Conservation (phyloP, 75 land plant species). For the Sequoia sempervirens region DNA sequence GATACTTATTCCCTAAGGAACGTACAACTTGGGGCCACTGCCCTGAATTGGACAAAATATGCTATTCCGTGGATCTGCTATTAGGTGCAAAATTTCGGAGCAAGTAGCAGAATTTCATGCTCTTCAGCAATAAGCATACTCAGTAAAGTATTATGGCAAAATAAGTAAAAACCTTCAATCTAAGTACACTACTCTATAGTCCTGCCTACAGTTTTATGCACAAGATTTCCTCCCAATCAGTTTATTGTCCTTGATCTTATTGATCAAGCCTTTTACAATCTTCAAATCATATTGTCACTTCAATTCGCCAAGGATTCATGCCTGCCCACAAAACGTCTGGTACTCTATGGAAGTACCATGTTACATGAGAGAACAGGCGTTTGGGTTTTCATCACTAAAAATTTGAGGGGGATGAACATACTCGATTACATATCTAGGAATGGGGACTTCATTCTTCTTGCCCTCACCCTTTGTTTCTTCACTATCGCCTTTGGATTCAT, state of each 20-base stretch:
- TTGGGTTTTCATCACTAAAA: constrained; percentile 36
- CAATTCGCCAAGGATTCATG: background rate
- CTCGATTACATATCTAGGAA: constrained; percentile 11
- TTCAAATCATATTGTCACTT: background rate
- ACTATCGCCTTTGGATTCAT: constrained; percentile 2
- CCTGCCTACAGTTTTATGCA: background rate
- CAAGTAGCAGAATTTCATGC: background rate
- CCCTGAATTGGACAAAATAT: background rate
- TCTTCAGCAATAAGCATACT: background rate
- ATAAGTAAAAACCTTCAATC: background rate
- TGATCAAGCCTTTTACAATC: background rate
- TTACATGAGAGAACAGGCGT: constrained; percentile 34
- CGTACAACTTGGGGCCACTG: background rate
- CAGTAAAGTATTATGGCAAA: background rate
- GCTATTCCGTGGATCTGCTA: background rate
- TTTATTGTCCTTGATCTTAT: background rate
- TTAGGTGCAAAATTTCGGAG: background rate
- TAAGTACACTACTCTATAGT: background rate
- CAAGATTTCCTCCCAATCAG: background rate
- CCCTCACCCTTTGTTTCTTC: constrained; percentile 11
- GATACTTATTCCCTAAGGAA: background rate
- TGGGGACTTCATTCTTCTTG: constrained; percentile 8
- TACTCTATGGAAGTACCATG: background rate
- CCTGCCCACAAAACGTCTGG: background rate
- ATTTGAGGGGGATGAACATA: constrained; percentile 27